Base-by-base conservation (phyloP, 1,284 basidiomycete genomes). In the Boletus mariae region DNA sequence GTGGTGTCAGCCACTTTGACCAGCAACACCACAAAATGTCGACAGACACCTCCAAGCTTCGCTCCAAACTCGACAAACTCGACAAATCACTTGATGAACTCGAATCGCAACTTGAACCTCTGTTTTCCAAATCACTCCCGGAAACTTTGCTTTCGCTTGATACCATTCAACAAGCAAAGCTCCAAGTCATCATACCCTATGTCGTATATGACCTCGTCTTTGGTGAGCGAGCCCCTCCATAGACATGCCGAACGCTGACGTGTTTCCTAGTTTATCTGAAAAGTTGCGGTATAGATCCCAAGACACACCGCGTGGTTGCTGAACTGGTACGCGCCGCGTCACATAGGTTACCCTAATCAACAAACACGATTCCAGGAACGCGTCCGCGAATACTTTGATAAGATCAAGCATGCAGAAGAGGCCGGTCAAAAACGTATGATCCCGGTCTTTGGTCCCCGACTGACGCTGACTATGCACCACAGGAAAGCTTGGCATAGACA, bases 131-230 rank as follows among this genome's bases (percentile, higher is more conserved):
- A 58, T 75, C 84, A 5, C 73, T 91, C 6, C 78, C 84, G 4
- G 86, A 90, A 60, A 82, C 82, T 0, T 66, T 85, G 13, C 68
- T 84, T 23, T 74, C 74, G 7, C 75, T 91, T 23, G 83, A 88
- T 54, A 80, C 81, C 3, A 75, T 92, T n/a, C 84, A 90, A 57
- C 85, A 90, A 62, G 90, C 88, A 28, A 90, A 90, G 66, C 68
- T 91, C 8, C 85, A 92, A 57, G 83, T 85, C 6, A 73, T 82
- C 34, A 65, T 91, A 29, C 85, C 87, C 11, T 92, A 92, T 67
- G 73, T 90, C n/a, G 76, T 88, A 4, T 90, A 92, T 61, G 89
- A 91, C 67, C 76, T 92, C 15, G 73, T 90, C n/a, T 92, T 90
- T 72, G 85, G 90, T 90, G 57, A 57, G 63, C 35, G 5, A 15